phyloP scores from a whole-genome alignment of 352 stramenopile genomes.

The Pelagophyceae sp. region DNA sequence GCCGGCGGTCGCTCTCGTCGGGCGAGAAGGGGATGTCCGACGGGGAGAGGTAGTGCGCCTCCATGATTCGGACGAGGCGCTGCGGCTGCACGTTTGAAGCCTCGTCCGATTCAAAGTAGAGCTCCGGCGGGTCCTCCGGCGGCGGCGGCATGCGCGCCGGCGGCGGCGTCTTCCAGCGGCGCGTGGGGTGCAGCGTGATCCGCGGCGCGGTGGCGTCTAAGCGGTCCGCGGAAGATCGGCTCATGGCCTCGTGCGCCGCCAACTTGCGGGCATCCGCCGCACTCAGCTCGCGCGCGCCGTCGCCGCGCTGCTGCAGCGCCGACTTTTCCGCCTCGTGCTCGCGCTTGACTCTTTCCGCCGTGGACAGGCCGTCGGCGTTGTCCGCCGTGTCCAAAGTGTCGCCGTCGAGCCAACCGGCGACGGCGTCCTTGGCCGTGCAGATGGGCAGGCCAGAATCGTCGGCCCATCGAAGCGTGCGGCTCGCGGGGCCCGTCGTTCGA shows the following conservation, averaged over 20 bases:
- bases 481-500: background rate
- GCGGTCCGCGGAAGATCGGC: too few species aligned
- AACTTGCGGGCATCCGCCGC: too few species aligned
- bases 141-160: background rate
- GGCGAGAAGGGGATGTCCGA: background rate
- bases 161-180: too few species aligned
- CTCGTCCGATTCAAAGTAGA: background rate
- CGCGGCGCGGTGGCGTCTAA: too few species aligned
- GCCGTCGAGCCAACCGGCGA: background rate
- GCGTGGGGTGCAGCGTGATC: too few species aligned
- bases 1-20: background rate
- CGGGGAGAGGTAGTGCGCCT: background rate
- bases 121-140: background rate
- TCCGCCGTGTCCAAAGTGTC: background rate
- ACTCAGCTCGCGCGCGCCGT: too few species aligned
- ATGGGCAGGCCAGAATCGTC: background rate
- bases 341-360: background rate
- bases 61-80: background rate
- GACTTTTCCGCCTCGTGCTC: background rate
- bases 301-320: too few species aligned
- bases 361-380: background rate
- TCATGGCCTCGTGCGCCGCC: too few species aligned
- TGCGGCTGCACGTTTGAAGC: background rate
- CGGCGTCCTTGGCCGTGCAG: background rate
- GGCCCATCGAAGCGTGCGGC: background rate